Conservation (phyloP, 2,329 filamentous ascomycete species). For the Fusarium subtropicale region DNA sequence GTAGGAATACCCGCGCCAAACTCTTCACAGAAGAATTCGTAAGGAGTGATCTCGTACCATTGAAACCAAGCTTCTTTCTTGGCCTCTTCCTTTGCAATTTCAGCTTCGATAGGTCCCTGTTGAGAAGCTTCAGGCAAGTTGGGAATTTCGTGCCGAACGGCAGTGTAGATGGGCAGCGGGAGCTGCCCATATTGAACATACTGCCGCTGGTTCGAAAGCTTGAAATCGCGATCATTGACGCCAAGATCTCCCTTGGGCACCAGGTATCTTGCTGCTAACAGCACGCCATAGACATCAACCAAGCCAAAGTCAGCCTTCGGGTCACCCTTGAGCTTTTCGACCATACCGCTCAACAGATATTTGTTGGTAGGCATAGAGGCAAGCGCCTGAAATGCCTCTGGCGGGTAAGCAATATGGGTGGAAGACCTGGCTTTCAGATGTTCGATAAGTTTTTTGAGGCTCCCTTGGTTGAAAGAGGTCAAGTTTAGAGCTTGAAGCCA, state of each 20-base stretch:
- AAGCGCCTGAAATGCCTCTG: constrained; percentile 81
- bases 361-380: constrained; percentile 95
- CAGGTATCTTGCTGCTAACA: constrained; percentile 85
- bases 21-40: constrained; percentile 96
- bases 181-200: constrained; percentile 82
- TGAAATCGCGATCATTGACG: constrained; percentile 82
- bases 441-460: constrained; percentile 77
- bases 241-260: constrained; percentile 82
- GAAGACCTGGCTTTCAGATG: constrained; percentile 88
- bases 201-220: constrained; percentile 86
- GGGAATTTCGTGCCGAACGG: constrained; percentile 95
- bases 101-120: constrained; percentile 45
- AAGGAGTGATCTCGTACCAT: constrained; percentile 96
- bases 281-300: constrained; percentile 90
- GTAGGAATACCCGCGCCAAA: constrained; percentile 92
- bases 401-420: constrained; percentile 93
- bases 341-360: constrained; percentile 84
- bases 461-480: constrained; percentile 74
- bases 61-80: constrained; percentile 90
- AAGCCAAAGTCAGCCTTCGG: constrained; percentile 80
- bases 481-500: constrained; percentile 93
- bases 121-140: constrained; percentile 59
- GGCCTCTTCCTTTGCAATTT: constrained; percentile 56
- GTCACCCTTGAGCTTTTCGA: constrained; percentile 90
- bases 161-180: constrained; percentile 94